Evolutionary conservation across 2,329 filamentous ascomycete species (phyloP), one percentile per base, ranked within the genome.

Genomic region (Cladosporium sp.): DNA sequence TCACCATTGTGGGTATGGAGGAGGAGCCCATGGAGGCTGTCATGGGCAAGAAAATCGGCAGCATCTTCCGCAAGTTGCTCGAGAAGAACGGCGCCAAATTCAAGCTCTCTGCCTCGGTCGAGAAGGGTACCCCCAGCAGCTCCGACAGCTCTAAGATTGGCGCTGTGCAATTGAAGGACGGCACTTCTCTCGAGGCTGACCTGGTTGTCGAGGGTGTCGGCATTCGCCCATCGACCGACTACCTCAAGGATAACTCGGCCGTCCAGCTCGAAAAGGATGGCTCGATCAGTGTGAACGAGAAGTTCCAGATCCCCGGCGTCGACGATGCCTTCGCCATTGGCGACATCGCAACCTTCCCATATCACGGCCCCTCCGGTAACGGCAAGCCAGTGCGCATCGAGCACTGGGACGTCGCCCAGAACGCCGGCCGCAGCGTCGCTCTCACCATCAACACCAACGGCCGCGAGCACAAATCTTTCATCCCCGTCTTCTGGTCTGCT

Each of bases 331-430:
- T 91, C 75, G 95, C 95, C 16, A 88, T 99, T 67, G 94, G 94
- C 61, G 95, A 99, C 76, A 98, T 99, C 68, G 93, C 95, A 14
- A 93, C 91, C 0, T 97, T 92, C 78, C 95, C 95, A 0, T 99
- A 99, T 81, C 86, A 92, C 76, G 95, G 95, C 1, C 95, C 95
- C 0, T 93, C 91, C 26, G 90, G 92, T 28, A 85, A 90, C 18
- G 92, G 91, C 68, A 84, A 84, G 53, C 84, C 85, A 21, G 87
- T 90, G 0, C 89, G 95, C 68, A 97, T 98, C 75, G 95, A 99
- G 83, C 95, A 99, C 77, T 99, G 95, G 95, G 94, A 97, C 79
- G 95, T 99, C 2, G 95, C 95, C 5, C 95, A 98, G 75, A 97
- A 98, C 74, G 84, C 91, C 1, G 95, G 95, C 2, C 91, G 94